Percentiles rank a stretch among this genome's conserved stretches.
Conservation (phyloP, 345 rosid genomes). For the Rhizophora apiculata region DNA sequence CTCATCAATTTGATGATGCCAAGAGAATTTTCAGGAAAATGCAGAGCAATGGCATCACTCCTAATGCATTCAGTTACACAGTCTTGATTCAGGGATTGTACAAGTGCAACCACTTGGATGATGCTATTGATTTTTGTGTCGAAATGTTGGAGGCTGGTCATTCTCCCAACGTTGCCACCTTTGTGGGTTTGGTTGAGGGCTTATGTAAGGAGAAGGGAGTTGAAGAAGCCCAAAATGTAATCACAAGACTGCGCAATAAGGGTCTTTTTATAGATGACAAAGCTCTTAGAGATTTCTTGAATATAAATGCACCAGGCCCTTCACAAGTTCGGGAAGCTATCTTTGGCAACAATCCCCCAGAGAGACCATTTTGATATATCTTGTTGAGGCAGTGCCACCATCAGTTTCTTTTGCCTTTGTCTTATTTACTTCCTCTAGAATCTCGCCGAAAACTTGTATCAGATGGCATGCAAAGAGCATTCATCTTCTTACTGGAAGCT, state of each 20-base stretch:
- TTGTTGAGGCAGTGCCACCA: neutral
- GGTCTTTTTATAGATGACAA: slow-evolving; percentile 63
- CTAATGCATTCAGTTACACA: slow-evolving; percentile 66
- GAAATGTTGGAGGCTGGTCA: slow-evolving; percentile 92
- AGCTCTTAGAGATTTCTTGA: slow-evolving; percentile 71
- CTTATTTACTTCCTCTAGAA: neutral
- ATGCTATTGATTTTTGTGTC: slow-evolving; percentile 50
- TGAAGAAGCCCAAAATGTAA: slow-evolving; percentile 47
- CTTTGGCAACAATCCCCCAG: slow-evolving; percentile 50
- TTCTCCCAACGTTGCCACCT: slow-evolving; percentile 72
- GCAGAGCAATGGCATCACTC: slow-evolving; percentile 58
- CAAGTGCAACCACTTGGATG: slow-evolving; percentile 49
- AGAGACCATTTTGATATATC: slow-evolving; percentile 28
- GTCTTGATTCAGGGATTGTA: slow-evolving; percentile 67
- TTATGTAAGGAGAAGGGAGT: slow-evolving; percentile 63
- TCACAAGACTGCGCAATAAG: slow-evolving; percentile 48
- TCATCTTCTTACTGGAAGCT: too few relatives aligned
- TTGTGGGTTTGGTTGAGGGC: slow-evolving; percentile 80
- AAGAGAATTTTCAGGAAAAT: slow-evolving; percentile 81
- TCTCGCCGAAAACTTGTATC: neutral
- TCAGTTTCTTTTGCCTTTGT: neutral
- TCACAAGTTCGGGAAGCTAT: slow-evolving; percentile 69
- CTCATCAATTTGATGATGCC: slow-evolving; percentile 74
- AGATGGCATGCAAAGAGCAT: neutral
- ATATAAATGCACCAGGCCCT: slow-evolving; percentile 61